phyloP scores from a whole-genome alignment of 208 protist genomes.

The Novymonas esmeraldas region DNA sequence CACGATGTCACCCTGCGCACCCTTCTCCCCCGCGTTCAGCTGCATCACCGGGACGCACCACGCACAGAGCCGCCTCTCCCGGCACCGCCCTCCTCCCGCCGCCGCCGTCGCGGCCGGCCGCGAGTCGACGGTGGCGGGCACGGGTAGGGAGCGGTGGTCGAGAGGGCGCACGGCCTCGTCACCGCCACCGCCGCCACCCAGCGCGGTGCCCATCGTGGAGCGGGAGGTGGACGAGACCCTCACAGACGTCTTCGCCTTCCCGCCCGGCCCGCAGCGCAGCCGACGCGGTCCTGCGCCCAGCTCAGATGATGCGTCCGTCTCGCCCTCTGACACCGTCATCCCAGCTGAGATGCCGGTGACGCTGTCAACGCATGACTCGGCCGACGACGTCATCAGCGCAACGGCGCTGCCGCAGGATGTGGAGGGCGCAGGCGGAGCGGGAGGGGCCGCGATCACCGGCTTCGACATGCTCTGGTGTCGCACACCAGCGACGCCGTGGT shows the following conservation, averaged over 20 bases:
- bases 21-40: neutral
- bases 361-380: neutral
- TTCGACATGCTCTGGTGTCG: no score
- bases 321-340: neutral
- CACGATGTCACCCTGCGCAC: neutral
- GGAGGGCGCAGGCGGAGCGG: no score
- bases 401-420: no score
- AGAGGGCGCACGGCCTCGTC: neutral
- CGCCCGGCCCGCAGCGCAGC: neutral
- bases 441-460: no score
- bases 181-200: no score
- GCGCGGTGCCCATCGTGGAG: neutral
- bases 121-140: neutral
- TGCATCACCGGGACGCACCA: neutral
- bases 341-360: no score
- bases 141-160: neutral
- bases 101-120: neutral
- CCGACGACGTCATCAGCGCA: no score
- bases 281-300: neutral
- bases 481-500: no score
- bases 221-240: neutral
- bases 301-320: constrained; percentile 1
- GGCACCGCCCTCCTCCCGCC: constrained; percentile 5
- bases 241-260: neutral
- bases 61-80: constrained; percentile 3